These are phyloP conservation scores for Ascochyta pisi DNA, from an alignment of 2,329 filamentous ascomycete species.

Conservation along the genomic window DNA sequence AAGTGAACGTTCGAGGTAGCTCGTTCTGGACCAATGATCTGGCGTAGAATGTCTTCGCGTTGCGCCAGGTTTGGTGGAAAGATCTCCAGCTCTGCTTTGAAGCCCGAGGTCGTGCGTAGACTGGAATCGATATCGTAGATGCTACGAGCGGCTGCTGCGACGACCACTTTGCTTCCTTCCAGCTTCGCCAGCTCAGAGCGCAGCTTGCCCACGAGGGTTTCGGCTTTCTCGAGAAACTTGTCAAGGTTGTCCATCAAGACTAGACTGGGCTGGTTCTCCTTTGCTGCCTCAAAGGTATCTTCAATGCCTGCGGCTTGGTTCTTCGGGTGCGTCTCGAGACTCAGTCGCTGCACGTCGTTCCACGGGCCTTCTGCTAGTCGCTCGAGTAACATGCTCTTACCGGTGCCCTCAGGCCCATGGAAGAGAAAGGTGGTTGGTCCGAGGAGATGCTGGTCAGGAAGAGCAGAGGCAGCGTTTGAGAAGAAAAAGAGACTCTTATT, in stretches of 20 bases:
- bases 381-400: slow-evolving; percentile 78
- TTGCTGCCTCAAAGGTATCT: slow-evolving; percentile 73
- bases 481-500: slow-evolving; percentile 67
- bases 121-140: slow-evolving; percentile 73
- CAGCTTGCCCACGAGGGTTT: slow-evolving; percentile 33
- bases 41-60: slow-evolving; percentile 74
- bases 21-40: slow-evolving; percentile 55
- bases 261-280: slow-evolving; percentile 73
- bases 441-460: slow-evolving; percentile 36
- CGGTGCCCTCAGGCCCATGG: slow-evolving; percentile 82
- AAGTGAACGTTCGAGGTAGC: slow-evolving; percentile 56
- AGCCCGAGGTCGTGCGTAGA: slow-evolving; percentile 69
- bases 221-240: slow-evolving; percentile 56
- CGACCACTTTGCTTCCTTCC: slow-evolving; percentile 65
- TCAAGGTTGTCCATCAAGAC: slow-evolving; percentile 82
- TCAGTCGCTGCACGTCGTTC: slow-evolving; percentile 71
- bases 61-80: slow-evolving; percentile 76
- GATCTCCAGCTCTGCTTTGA: slow-evolving; percentile 73
- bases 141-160: slow-evolving; percentile 78
- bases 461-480: slow-evolving; percentile 21
- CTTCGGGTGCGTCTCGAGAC: slow-evolving; percentile 53
- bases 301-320: slow-evolving; percentile 64
- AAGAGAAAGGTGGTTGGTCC: slow-evolving; percentile 69
- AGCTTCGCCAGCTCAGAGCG: slow-evolving; percentile 58
- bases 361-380: slow-evolving; percentile 71